A percentile compares a stretch with the other conserved stretches of the same genome.
These are phyloP conservation scores for Sanghuangporus baumii DNA, from an alignment of 1,284 basidiomycete species.

Conservation along the genomic window DNA sequence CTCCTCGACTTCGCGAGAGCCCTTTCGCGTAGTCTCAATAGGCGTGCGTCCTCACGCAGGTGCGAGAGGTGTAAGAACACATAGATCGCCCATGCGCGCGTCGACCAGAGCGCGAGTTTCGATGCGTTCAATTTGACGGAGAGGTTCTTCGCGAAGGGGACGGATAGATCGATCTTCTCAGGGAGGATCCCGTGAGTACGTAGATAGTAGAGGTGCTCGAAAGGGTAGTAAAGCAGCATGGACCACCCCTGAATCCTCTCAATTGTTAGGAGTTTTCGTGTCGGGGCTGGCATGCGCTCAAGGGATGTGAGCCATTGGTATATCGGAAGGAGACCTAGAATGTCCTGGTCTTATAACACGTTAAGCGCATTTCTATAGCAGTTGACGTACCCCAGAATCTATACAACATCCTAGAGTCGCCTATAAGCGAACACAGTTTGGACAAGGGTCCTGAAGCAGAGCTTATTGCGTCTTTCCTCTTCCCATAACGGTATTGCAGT, in stretches of 20 bases:
- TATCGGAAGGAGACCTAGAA: constrained; percentile 64
- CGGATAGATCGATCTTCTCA: constrained; percentile 37
- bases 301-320: constrained; percentile 72
- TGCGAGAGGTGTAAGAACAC: constrained; percentile 69
- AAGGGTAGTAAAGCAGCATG: constrained; percentile 78
- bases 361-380: neutral
- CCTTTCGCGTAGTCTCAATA: constrained; percentile 49
- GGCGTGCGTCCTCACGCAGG: constrained; percentile 57
- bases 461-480: constrained; percentile 47
- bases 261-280: constrained; percentile 63
- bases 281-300: constrained; percentile 63
- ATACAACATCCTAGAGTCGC: constrained; percentile 67
- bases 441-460: constrained; percentile 43
- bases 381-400: constrained; percentile 64
- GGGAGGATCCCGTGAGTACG: constrained; percentile 59
- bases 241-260: constrained; percentile 80
- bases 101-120: constrained; percentile 58
- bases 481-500: constrained; percentile 56
- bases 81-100: constrained; percentile 73
- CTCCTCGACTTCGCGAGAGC: constrained; percentile 51
- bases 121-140: constrained; percentile 40
- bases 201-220: constrained; percentile 76
- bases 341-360: neutral
- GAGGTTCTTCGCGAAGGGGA: constrained; percentile 29
- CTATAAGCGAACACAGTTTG: constrained; percentile 51